Evolutionary conservation across 1,139 yeast species (phyloP).

Genomic region (Suhomyces taliae): DNA sequence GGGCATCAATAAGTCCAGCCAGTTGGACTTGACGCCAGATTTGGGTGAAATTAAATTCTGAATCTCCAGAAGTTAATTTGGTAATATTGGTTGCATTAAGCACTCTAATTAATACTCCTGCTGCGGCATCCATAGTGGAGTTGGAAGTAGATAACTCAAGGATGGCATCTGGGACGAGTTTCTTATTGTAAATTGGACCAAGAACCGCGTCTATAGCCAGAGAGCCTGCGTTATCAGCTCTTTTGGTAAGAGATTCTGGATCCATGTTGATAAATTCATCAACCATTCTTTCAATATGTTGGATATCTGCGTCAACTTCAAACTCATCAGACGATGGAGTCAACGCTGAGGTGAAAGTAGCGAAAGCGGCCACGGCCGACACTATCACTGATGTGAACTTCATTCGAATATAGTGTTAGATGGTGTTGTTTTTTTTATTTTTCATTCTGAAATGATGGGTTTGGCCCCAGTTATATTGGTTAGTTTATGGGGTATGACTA

Average conservation of each 20-base stretch:
- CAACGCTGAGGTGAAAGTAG: constrained; percentile 1
- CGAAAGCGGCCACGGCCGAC: not conserved
- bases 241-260: constrained; percentile 8
- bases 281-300: constrained; percentile 3
- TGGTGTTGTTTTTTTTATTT: not conserved
- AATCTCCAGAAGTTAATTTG: not conserved
- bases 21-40: constrained; percentile 19
- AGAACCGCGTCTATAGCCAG: constrained; percentile 11
- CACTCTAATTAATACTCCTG: constrained; percentile 17
- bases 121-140: constrained; percentile 23
- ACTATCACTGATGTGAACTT: not conserved
- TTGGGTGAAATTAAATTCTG: constrained; percentile 20
- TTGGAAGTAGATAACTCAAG: constrained; percentile 29
- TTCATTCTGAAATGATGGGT: not conserved
- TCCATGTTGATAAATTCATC: constrained; percentile 1
- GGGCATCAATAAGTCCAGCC: constrained; percentile 26
- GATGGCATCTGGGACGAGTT: constrained; percentile 29
- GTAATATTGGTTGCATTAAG: constrained; percentile 9
- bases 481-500: not conserved
- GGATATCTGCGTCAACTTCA: not conserved
- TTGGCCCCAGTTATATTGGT: constrained; percentile 2
- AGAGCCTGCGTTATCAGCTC: constrained; percentile 16
- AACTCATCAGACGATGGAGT: not conserved
- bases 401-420: not conserved
- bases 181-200: constrained; percentile 27